Conservation (phyloP, 1,139 yeast genomes). For the Suhomyces bokatorum region DNA sequence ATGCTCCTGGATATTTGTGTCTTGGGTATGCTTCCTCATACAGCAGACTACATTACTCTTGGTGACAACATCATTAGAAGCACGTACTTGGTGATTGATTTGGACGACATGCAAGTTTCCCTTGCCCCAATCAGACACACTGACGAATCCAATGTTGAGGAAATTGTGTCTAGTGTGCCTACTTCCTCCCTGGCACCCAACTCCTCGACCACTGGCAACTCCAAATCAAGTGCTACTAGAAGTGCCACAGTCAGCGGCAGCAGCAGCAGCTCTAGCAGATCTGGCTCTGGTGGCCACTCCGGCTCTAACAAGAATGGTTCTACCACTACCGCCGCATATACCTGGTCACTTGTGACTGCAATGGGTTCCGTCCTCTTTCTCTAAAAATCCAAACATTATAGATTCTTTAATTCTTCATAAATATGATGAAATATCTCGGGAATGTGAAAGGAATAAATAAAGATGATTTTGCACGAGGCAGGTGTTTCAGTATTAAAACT, state of each 20-base stretch:
- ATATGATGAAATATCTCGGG: too few species aligned
- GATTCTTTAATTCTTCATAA: too few species aligned
- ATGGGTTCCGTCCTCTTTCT: slow-evolving; percentile 1
- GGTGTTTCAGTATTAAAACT: too few species aligned
- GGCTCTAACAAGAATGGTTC: neutral
- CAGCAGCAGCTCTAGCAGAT: neutral
- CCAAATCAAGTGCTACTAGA: slow-evolving; percentile 14
- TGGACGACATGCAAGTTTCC: slow-evolving; percentile 63
- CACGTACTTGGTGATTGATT: slow-evolving; percentile 77
- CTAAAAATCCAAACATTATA: neutral
- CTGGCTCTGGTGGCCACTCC: too few species aligned
- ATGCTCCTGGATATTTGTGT: slow-evolving; percentile 20
- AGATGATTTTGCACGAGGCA: too few species aligned
- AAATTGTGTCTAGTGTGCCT: slow-evolving; percentile 44
- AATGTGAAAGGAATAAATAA: too few species aligned
- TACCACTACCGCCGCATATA: neutral
- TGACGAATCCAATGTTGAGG: slow-evolving; percentile 43
- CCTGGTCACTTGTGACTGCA: slow-evolving; percentile 1
- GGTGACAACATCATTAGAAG: slow-evolving; percentile 77
- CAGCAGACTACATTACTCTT: slow-evolving; percentile 30
- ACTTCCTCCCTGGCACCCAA: slow-evolving; percentile 42
- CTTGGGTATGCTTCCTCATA: slow-evolving; percentile 35
- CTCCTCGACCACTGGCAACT: slow-evolving; percentile 30
- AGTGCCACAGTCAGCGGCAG: slow-evolving; percentile 4
- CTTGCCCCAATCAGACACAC: slow-evolving; percentile 61